These are phyloP conservation scores for Zygotorulaspora chibaensis DNA, from an alignment of 805 yeast genomes.

Conservation along the genomic window DNA sequence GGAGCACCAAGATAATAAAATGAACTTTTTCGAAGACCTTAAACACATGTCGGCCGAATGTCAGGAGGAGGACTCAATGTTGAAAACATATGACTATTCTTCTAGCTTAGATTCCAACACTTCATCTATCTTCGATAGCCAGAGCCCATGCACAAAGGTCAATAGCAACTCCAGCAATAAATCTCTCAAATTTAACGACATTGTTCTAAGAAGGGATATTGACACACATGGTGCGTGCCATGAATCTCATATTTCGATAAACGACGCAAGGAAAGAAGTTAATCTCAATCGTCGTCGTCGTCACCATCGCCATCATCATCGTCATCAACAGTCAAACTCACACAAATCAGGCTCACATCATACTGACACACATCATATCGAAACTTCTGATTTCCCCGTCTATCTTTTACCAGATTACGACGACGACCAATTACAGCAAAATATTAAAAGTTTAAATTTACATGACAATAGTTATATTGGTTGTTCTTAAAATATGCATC, in stretches of 20 bases:
- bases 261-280: constrained; percentile 16
- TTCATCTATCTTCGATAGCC: constrained; percentile 28
- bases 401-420: neutral
- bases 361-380: neutral
- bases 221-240: constrained; percentile 18
- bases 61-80: constrained; percentile 1
- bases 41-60: neutral
- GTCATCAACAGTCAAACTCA: neutral
- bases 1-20: neutral
- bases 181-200: constrained; percentile 23
- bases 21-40: neutral
- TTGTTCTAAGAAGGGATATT: constrained; percentile 28
- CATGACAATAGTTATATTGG: neutral
- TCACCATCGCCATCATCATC: constrained; percentile 8
- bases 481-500: neutral
- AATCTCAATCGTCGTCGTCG: constrained; percentile 1
- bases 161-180: constrained; percentile 10
- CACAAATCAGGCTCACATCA: neutral
- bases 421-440: neutral
- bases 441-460: neutral
- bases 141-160: constrained; percentile 8
- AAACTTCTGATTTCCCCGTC: neutral
- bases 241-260: constrained; percentile 23
- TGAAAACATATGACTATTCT: constrained; percentile 9
- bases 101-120: constrained; percentile 25